Base-by-base conservation (phyloP, 164 flowering plant genomes). In the Sedum album region DNA sequence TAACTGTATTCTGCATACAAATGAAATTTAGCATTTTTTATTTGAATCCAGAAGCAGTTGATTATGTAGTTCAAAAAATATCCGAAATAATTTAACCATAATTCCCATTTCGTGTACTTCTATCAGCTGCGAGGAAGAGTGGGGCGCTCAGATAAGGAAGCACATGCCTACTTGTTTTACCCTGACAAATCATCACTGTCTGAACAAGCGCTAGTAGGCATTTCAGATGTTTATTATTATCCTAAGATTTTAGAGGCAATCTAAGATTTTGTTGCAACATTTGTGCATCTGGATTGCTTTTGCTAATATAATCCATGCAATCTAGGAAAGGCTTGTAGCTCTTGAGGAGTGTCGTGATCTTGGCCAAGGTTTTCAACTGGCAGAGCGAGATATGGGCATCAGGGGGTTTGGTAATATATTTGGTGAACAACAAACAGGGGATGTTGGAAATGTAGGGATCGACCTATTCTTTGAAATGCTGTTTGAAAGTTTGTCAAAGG, bases 401-500 rank as follows among this genome's bases (percentile, higher is more conserved):
- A 86, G 97, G 79, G 98, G 98, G 55, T 94, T 94, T 81, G 98
- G 98, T 66, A 89, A 83, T 76, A 94, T 94, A 62, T 91, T 94
- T 80, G 98, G 98, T 64, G 98, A 91, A 79, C 95, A 94, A 76
- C 98, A 94, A 74, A 91, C 98, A 41, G 98, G 98, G 44, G 98
- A 94, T 80, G 86, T 94, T 62, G 98, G 96, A 67, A 89, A 94
- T 82, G 97, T 91, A 46, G 98, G 98, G 71, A 85, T 89, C 76
- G 98, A 93, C 82, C 91, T 93, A 62, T 93, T 93, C 86, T 93
- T 93, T 77, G 98, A 93, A 76, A 93, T 93, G 98, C 90, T 93
- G 60, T 93, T 93, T 67, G 98, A 93, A 73, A 93, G 94, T 85
- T 82, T 93, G 77, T 93, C 98, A 66, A 93, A 91, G 91, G 98